Percentiles rank a stretch among this genome's conserved stretches.
These are phyloP conservation scores for Trichomonas tenax DNA, from an alignment of 208 protist genomes.

Conservation along the genomic window DNA sequence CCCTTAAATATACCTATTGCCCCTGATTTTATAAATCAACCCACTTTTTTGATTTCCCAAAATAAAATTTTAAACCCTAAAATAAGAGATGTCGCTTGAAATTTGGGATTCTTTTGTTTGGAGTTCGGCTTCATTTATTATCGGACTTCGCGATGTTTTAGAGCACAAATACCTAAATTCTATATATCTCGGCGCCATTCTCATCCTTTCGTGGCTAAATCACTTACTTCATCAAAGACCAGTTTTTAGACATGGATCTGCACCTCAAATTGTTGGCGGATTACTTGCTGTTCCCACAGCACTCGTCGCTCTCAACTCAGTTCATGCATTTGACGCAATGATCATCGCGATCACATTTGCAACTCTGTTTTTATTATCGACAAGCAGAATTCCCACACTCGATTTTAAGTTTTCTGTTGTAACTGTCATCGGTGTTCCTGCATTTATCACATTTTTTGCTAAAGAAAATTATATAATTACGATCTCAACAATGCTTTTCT, in stretches of 20 bases:
- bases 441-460: background rate
- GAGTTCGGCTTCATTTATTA: background rate
- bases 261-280: background rate
- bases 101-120: background rate
- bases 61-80: no score
- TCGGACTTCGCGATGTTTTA: background rate
- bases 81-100: background rate
- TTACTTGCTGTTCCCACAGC: background rate
- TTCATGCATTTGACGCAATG: background rate
- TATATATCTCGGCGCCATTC: background rate
- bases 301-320: background rate
- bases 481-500: background rate
- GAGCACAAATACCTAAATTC: background rate
- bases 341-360: background rate
- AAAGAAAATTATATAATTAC: background rate
- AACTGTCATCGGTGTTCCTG: background rate
- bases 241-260: background rate
- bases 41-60: no score
- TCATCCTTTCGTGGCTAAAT: background rate
- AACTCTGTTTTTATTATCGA: background rate
- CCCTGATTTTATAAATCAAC: no score
- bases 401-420: background rate
- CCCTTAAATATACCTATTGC: no score
- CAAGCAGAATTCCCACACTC: background rate
- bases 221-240: background rate